A percentile compares a stretch with the other conserved stretches of the same genome.
These are phyloP conservation scores for Rubus parviflorus DNA, from an alignment of 306 rosid genomes.

Conservation along the genomic window DNA sequence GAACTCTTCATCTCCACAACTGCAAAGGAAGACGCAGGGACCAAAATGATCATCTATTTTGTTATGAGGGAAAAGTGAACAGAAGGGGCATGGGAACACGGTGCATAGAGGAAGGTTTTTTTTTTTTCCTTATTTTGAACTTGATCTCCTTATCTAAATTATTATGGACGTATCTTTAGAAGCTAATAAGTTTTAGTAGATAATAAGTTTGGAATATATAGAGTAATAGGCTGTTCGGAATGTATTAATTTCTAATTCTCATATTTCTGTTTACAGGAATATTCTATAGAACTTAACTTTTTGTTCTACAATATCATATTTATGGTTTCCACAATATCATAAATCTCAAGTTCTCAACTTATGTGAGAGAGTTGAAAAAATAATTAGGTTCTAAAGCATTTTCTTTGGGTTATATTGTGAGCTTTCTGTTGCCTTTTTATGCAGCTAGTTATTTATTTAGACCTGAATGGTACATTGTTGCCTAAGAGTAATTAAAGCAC, in stretches of 20 bases:
- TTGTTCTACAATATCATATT: not conserved
- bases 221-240: constrained; percentile 4
- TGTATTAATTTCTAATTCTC: constrained; percentile 9
- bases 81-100: not conserved
- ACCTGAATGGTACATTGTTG: constrained; percentile 5
- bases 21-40: constrained; percentile 7
- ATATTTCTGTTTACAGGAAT: not conserved
- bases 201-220: constrained; percentile 16
- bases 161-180: not conserved
- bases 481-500: not conserved
- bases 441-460: not conserved
- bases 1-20: constrained; percentile 8
- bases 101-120: not conserved
- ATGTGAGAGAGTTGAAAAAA: not conserved
- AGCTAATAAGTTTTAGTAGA: constrained; percentile 16
- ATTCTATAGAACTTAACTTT: not conserved
- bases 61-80: not conserved
- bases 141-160: not conserved
- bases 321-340: not conserved
- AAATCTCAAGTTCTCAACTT: not conserved
- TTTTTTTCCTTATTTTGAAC: not conserved
- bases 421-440: not conserved
- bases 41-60: not conserved
- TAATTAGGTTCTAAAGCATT: not conserved
- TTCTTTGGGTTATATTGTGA: not conserved